Base-by-base conservation (phyloP, 306 rosid species). In the Crataegus laevigata region DNA sequence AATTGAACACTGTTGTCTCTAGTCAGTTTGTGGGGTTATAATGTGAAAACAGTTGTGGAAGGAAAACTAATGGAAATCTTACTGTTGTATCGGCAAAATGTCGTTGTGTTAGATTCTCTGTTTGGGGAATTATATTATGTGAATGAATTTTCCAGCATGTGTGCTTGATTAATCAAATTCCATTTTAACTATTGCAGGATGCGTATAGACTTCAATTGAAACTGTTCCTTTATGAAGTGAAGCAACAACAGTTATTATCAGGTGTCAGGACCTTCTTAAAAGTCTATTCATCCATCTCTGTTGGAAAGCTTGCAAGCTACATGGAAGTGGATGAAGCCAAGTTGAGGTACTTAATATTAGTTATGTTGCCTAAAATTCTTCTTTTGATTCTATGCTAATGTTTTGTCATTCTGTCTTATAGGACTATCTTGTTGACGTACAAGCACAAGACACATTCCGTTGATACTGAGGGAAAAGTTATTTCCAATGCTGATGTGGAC, bases 201-300 rank as follows among this genome's bases (percentile, higher is more conserved):
- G 99, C 96, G n/a, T 94, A 92, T 78, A 90, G 99, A 71, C 98
- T 92, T 80, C 97, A 94, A 81, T 83, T 94, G 86, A 94, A 94
- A 80, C 71, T 92, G 47, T 94, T 94, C 83, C 97, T 94, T 29
- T 94, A 90, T 83, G 97, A 94, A 88, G 96, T 94, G 82, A 94
- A 90, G 92, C 99, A 94, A 76, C 99, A 94, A 66, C 99, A 94
- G 57, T 73, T 90, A 85, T 76, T 94, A 63, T 90, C 96, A 11
- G 96, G 99, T 43, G 86, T 94, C 71, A 84, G 99, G 66, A 94
- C 99, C 68, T 92, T 90, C 86, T 83, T 90, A 85, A 92, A 89
- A 85, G 92, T 92, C 57, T 94, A 94, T 72, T 92, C 99, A 74
- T 84, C 97, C 58, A 90, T 92, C 78, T 84, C 96, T 66, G 80